phyloP scores from a whole-genome alignment of 768 basidiomycete genomes.

The Inosperma sp. region DNA sequence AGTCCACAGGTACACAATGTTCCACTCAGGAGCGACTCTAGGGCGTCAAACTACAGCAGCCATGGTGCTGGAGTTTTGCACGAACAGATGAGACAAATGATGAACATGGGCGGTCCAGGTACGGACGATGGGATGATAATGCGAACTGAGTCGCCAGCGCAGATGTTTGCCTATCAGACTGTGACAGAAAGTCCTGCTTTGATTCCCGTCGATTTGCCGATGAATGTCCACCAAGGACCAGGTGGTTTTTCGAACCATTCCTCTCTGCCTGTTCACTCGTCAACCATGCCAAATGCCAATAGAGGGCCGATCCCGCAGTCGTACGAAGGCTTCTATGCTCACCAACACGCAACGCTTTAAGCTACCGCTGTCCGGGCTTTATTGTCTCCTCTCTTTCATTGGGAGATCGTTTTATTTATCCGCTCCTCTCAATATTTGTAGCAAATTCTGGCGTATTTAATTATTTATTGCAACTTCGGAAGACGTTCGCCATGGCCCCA shows the following conservation, averaged over 20 bases:
- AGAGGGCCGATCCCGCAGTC: slow-evolving; percentile 1
- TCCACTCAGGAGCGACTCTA: slow-evolving; percentile 32
- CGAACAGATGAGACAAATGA: slow-evolving; percentile 45
- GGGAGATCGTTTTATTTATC: neutral
- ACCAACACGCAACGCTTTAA: slow-evolving; percentile 12
- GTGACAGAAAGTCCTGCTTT: slow-evolving; percentile 38
- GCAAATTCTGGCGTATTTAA: neutral
- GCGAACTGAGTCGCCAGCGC: slow-evolving; percentile 39
- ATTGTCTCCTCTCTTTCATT: neutral
- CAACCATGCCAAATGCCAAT: slow-evolving; percentile 4
- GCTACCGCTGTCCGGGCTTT: slow-evolving; percentile 38
- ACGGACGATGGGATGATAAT: slow-evolving; percentile 3
- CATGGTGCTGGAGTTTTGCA: slow-evolving; percentile 28
- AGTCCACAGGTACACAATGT: slow-evolving; percentile 42
- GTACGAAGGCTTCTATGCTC: slow-evolving; percentile 12
- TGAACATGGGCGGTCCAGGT: slow-evolving; percentile 22
- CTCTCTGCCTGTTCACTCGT: slow-evolving; percentile 3
- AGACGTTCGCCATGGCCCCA: too few relatives aligned
- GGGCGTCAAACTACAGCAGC: slow-evolving; percentile 36
- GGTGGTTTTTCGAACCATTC: neutral
- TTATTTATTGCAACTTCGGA: neutral
- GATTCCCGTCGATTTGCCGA: slow-evolving; percentile 36
- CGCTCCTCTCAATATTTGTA: too few relatives aligned
- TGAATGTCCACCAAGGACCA: slow-evolving; percentile 14
- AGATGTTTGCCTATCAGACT: slow-evolving; percentile 31